Evolutionary conservation across 306 rosid species (phyloP).

Genomic region (Prunus padus): DNA sequence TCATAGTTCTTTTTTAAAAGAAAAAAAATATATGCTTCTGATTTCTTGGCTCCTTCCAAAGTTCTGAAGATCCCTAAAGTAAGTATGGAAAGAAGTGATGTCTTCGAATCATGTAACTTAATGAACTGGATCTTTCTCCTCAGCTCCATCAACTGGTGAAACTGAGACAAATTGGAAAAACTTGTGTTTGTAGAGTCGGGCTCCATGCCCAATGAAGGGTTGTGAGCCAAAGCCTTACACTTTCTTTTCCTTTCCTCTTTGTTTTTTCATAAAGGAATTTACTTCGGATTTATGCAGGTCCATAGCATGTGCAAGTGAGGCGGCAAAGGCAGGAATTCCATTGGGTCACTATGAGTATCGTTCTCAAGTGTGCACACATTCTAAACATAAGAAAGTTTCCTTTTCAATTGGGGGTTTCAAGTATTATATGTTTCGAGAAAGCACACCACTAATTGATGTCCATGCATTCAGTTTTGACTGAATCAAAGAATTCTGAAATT

Average conservation of each 20-base stretch:
- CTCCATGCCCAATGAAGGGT: neutral
- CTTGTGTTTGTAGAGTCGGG: neutral
- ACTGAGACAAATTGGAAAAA: neutral
- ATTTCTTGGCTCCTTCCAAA: conserved; percentile 7
- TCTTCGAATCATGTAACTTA: neutral
- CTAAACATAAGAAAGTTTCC: neutral
- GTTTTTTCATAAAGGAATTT: neutral
- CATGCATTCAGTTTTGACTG: neutral
- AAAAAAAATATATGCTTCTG: too few relatives aligned
- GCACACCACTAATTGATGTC: neutral
- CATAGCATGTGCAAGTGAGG: conserved; percentile 40
- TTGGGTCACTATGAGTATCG: conserved; percentile 31
- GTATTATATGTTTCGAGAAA: neutral
- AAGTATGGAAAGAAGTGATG: neutral
- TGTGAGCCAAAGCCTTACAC: neutral
- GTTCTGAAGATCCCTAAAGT: neutral
- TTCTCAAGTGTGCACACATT: conserved; percentile 33
- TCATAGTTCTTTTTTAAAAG: neutral
- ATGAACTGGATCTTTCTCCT: neutral
- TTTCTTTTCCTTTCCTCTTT: neutral
- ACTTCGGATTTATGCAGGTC: conserved; percentile 29
- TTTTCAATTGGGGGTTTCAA: neutral
- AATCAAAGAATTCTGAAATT: neutral
- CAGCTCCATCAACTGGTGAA: neutral
- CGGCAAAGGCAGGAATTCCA: conserved; percentile 53